Conservation (phyloP, 495 filamentous ascomycete species). For the Hypoxylon lenormandii region DNA sequence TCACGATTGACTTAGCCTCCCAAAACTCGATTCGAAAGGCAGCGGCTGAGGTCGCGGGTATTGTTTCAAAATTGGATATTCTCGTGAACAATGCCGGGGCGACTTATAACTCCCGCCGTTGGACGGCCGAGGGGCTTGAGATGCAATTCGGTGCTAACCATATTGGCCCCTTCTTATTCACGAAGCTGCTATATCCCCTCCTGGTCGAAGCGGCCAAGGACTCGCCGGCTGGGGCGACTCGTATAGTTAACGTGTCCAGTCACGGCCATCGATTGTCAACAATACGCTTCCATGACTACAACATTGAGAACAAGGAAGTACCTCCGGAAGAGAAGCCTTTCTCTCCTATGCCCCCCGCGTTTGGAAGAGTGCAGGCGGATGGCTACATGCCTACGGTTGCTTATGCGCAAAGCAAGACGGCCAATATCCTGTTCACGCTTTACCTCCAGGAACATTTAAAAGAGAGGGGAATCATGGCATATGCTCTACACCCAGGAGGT, state of each 20-base stretch:
- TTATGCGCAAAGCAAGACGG: constrained; percentile 71
- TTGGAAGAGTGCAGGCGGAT: constrained; percentile 53
- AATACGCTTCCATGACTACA: constrained; percentile 69
- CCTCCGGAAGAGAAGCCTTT: constrained; percentile 56
- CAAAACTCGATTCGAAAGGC: constrained; percentile 60
- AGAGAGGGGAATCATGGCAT: constrained; percentile 52
- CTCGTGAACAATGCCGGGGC: constrained; percentile 69
- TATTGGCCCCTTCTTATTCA: constrained; percentile 70
- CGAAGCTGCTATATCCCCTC: constrained; percentile 66
- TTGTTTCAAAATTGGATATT: constrained; percentile 64
- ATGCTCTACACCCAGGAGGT: constrained; percentile 65
- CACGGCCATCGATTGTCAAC: constrained; percentile 65
- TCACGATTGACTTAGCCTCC: constrained; percentile 62
- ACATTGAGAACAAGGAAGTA: constrained; percentile 60
- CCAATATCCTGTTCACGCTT: constrained; percentile 69
- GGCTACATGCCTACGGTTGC: constrained; percentile 68
- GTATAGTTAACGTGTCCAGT: constrained; percentile 60
- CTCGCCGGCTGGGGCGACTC: constrained; percentile 51
- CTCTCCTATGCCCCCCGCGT: constrained; percentile 47
- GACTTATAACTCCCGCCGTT: constrained; percentile 50
- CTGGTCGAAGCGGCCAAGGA: constrained; percentile 54
- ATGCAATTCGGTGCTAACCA: constrained; percentile 71
- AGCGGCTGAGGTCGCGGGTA: constrained; percentile 53
- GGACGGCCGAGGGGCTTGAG: constrained; percentile 63
- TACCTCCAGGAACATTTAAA: constrained; percentile 58